These are phyloP conservation scores for Solanum lycopersicoides DNA, from an alignment of 257 asterid species.

Conservation along the genomic window DNA sequence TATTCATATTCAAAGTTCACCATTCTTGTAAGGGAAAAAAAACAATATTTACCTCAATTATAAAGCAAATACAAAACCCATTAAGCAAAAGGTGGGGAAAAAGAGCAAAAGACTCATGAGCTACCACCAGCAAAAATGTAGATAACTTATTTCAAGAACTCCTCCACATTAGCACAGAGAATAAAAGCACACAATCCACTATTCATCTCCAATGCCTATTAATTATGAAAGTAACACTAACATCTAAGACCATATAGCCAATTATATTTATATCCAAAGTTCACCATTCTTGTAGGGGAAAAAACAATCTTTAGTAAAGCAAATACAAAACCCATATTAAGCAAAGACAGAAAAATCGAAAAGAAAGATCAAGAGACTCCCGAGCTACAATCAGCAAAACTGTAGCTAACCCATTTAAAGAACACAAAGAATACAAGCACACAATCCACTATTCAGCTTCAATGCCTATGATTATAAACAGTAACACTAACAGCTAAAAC, in stretches of 20 bases:
- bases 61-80: not conserved
- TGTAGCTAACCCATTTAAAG: constrained; percentile 83
- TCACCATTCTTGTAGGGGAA: not conserved
- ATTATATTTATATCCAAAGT: not conserved
- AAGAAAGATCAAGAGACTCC: constrained; percentile 27
- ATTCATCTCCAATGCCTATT: not conserved
- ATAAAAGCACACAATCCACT: not conserved
- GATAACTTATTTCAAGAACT: constrained; percentile 68
- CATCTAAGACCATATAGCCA: not conserved
- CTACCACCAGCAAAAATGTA: constrained; percentile 72
- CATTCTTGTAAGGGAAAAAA: not conserved
- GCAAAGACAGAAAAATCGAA: not conserved
- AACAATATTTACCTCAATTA: not conserved
- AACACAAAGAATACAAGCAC: not conserved
- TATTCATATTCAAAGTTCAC: not conserved
- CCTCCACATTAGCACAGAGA: not conserved
- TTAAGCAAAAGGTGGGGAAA: not conserved
- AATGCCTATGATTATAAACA: not conserved
- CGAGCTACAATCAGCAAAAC: constrained; percentile 83
- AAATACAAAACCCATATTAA: not conserved
- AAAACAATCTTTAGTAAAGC: not conserved
- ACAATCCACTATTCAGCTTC: not conserved
- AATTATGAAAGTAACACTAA: not conserved
- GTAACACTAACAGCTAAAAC: not conserved
- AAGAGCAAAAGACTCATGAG: constrained; percentile 44